Evolutionary conservation across 108 stramenopile species (phyloP).

Genomic region (Craspedostauros australis): DNA sequence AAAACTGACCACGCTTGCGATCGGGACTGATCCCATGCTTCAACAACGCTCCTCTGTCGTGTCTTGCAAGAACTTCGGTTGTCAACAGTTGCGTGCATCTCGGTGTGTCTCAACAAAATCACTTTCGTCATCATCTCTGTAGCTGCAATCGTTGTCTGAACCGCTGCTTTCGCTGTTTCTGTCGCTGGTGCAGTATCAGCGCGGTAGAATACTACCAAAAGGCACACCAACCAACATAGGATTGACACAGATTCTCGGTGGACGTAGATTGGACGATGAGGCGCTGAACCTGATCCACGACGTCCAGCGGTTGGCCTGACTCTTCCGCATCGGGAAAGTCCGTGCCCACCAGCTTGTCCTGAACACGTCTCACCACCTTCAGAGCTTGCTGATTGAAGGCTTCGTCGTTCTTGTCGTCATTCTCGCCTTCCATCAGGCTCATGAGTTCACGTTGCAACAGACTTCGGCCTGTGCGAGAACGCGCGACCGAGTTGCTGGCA

Average conservation of each 20-base stretch:
- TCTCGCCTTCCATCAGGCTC: conserved; percentile 50
- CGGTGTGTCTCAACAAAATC: too few relatives aligned
- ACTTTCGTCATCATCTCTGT: too few relatives aligned
- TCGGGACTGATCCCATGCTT: too few relatives aligned
- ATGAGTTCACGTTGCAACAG: conserved; percentile 61
- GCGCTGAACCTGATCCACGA: conserved; percentile 93
- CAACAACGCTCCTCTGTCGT: too few relatives aligned
- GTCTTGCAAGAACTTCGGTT: too few relatives aligned
- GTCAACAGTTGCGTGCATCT: too few relatives aligned
- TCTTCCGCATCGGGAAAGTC: conserved; percentile 79
- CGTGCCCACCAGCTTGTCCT: conserved; percentile 95
- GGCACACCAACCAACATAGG: conserved; percentile 97
- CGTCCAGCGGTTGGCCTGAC: conserved; percentile 58
- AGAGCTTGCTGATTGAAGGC: conserved; percentile 94
- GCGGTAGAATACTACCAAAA: too few relatives aligned
- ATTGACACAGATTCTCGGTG: conserved; percentile 91
- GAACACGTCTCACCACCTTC: conserved; percentile 91
- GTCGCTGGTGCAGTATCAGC: too few relatives aligned
- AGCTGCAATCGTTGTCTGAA: too few relatives aligned
- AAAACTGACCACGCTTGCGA: too few relatives aligned
- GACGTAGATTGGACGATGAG: conserved; percentile 95
- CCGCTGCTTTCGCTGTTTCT: too few relatives aligned
- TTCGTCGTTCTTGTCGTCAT: conserved; percentile 57
- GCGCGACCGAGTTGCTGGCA: conserved; percentile 44
- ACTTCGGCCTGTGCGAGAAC: conserved; percentile 56